Base-by-base conservation (phyloP, 139 green algal species). In the Chlamydomonas eustigma region DNA sequence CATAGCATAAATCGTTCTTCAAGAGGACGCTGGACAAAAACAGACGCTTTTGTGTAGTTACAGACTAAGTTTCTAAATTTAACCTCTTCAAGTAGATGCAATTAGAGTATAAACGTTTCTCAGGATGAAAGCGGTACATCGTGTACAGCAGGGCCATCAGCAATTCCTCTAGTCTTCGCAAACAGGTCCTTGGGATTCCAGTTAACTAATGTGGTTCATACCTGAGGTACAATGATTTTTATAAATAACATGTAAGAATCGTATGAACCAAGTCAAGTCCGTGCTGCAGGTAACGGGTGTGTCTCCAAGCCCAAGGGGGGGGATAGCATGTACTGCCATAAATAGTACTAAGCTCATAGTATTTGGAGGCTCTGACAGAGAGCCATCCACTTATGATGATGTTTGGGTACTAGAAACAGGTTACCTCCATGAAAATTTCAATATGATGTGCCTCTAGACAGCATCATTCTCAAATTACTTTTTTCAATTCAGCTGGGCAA, bases 341-440 rank as follows among this genome's bases (percentile, higher is more conserved):
- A 73, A 84, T 0, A 78, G 81, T 3, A 83, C 38, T 1, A 82
- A 78, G 36, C 37, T 92, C 0, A 24, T 92, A 0, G 38, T 87
- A 1, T 92, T 86, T 76, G 87, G 85, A 22, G 87, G 87, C 31
- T 85, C 87, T 2, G 80, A 90, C 68, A 76, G 87, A 0, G 58
- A 68, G 0, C 76, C 87, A 0, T 34, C 72, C 0, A 76, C 83
- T 4, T 89, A 81, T 52, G 76, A 71, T 39, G 87, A 92, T 52
- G 35, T 87, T 0, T 92, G 87, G 87, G 74, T 87, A 6, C 65
- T 92, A 18, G 81, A 92, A 33, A 90, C 80, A 85, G 82, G 82
- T 87, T 51, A 72, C 1, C 18, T 70, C 50, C 67, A 18, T 31
- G 35, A 32, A 36, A 31, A 31, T 50, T 2, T 12, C 8, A 24